Evolutionary conservation across 768 basidiomycete genomes (phyloP), one percentile per base, ranked within the genome.

Genomic region (Leccinum barrowsii): DNA sequence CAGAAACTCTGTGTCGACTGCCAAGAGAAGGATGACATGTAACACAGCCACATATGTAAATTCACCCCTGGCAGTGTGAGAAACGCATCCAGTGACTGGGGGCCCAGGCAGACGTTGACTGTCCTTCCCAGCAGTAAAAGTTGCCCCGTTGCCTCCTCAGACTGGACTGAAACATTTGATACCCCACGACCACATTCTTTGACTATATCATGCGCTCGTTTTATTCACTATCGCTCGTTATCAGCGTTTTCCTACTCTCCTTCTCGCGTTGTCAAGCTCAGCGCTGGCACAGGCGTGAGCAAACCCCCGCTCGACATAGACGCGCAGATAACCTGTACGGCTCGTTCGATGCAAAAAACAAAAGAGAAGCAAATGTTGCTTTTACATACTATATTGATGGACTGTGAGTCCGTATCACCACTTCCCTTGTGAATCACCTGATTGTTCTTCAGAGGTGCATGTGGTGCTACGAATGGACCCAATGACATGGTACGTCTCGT

Each of bases 391-490:
- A 72, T 24, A 3, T 5, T 1, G 68, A 68, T 37, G 70, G 70
- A 55, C 47, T 11, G 70, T 74, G 34, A 61, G 70, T 60, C 11
- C 51, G 6, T 32, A 22, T 2, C 12, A 11, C 34, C 11, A 21
- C 7, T 28, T 52, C 11, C 21, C 12, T 22, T 28, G 17, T 13
- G 50, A 19, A 40, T 55, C 35, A 19, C 28, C 49, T 56, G 19
- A 62, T 24, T 24, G 7, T 52, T 19, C 62, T 30, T 52, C 54
- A 81, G 80, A 55, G 80, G 79, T 50, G 79, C 80, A 5, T 81
- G 80, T 58, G 70, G 70, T 21, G 10, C 5, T 42, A 52, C 34
- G 12, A 71, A 65, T 21, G n/a, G 54, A 47, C 63, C 70, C 44
- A 52, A 28, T 26, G 70, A 74, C 56, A 72, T 63, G 30, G 71